Evolutionary conservation across 345 rosid species (phyloP).

Genomic region (Rhizophora apiculata): DNA sequence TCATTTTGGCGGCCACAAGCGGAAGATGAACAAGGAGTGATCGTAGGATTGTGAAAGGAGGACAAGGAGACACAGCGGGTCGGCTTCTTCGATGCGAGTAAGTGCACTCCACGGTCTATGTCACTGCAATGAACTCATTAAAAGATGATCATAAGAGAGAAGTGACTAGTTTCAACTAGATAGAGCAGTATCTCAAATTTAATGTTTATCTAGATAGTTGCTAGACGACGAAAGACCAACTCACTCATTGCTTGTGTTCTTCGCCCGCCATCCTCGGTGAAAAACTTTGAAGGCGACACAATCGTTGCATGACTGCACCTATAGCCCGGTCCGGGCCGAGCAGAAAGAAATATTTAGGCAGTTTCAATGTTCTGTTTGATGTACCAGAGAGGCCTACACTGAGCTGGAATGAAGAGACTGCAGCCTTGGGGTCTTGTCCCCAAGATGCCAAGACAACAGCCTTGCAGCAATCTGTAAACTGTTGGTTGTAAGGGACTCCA

Average conservation of each 20-base stretch:
- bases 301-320: conserved; percentile 60
- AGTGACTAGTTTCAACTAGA: no score
- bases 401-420: conserved; percentile 64
- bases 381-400: conserved; percentile 65
- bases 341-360: conserved; percentile 60
- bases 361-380: conserved; percentile 57
- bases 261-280: conserved; percentile 50
- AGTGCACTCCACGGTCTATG: conserved; percentile 14
- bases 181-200: no score
- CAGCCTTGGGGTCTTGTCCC: conserved; percentile 58
- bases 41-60: conserved; percentile 12
- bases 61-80: conserved; percentile 24
- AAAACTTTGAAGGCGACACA: conserved; percentile 52
- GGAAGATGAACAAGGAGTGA: conserved; percentile 13
- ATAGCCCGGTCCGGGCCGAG: conserved; percentile 62
- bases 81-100: conserved; percentile 14
- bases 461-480: conserved; percentile 62
- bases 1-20: conserved; percentile 25
- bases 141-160: neutral
- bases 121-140: conserved; percentile 14
- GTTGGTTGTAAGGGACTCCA: conserved; percentile 66
- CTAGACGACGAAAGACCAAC: conserved; percentile 3
- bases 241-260: conserved; percentile 66
- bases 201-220: neutral
- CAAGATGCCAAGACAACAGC: conserved; percentile 56